A percentile compares a stretch with the other conserved stretches of the same genome.
These are phyloP conservation scores for Xylaria sp. DNA, from an alignment of 2,329 filamentous ascomycete genomes.

Conservation along the genomic window DNA sequence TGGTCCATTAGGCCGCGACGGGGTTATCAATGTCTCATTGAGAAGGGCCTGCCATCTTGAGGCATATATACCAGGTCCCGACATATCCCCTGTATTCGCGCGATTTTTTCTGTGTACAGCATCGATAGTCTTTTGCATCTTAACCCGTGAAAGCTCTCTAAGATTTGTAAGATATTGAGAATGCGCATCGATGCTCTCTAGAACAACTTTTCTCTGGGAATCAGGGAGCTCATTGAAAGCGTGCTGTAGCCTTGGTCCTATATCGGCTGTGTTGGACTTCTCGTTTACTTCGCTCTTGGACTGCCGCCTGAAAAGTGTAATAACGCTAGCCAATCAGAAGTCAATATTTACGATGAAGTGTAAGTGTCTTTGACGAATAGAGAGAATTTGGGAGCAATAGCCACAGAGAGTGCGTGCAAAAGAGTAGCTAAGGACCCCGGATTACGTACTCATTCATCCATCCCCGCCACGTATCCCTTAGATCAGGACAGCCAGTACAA, in stretches of 20 bases:
- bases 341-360: conserved; percentile 11
- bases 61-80: conserved; percentile 78
- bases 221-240: conserved; percentile 61
- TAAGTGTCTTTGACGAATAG: not conserved
- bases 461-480: conserved; percentile 68
- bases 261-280: conserved; percentile 42
- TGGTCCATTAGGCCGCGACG: conserved; percentile 62
- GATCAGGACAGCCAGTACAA: conserved; percentile 73
- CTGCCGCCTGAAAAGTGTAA: conserved; percentile 64
- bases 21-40: conserved; percentile 76
- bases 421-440: not conserved
- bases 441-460: conserved; percentile 64
- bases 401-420: not conserved
- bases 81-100: conserved; percentile 51
- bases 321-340: conserved; percentile 49
- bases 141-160: conserved; percentile 62
- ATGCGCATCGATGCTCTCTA: conserved; percentile 68
- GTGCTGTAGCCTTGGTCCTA: conserved; percentile 55
- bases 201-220: conserved; percentile 58
- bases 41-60: conserved; percentile 77
- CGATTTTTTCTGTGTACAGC: conserved; percentile 37
- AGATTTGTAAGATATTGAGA: conserved; percentile 68
- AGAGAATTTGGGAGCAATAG: not conserved
- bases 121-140: conserved; percentile 69
- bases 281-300: not conserved